phyloP scores from a whole-genome alignment of 2,329 filamentous ascomycete genomes.

The Stylonectria norvegica region DNA sequence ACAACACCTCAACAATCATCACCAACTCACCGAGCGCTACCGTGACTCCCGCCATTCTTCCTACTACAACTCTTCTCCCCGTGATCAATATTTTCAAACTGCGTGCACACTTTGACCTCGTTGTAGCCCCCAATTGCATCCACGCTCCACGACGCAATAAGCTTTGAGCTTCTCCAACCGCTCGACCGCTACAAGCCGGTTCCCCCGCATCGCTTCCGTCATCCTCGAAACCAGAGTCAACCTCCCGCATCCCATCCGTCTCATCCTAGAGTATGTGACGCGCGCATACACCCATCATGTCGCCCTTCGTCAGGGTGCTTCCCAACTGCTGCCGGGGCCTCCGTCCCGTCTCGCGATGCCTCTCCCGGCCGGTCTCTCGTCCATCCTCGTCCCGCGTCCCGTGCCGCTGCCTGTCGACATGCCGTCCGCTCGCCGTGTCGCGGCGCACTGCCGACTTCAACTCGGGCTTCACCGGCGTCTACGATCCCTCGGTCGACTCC shows the following conservation, averaged over 20 bases:
- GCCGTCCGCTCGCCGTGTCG: slow-evolving; percentile 24
- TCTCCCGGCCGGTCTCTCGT: slow-evolving; percentile 4
- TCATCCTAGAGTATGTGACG: slow-evolving; percentile 22
- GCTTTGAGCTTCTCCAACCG: slow-evolving; percentile 6
- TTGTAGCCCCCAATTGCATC: no score
- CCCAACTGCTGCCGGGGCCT: slow-evolving; percentile 16
- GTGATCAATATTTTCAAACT: no score
- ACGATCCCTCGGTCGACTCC: slow-evolving; percentile 52
- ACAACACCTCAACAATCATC: no score
- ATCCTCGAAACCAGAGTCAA: slow-evolving; percentile 20
- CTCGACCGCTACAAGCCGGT: slow-evolving; percentile 17
- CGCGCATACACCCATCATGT: slow-evolving; percentile 17
- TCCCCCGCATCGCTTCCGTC: slow-evolving; percentile 24
- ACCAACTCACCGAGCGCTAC: no score
- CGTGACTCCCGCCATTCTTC: no score
- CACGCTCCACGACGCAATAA: slow-evolving; percentile 16
- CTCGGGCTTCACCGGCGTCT: slow-evolving; percentile 57
- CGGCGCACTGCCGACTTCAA: slow-evolving; percentile 50
- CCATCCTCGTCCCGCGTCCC: neutral
- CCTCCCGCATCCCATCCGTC: slow-evolving; percentile 15
- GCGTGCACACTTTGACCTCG: no score
- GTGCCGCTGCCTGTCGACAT: slow-evolving; percentile 25
- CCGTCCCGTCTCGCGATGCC: slow-evolving; percentile 9
- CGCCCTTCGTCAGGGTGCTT: slow-evolving; percentile 24
- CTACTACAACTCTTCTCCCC: no score